Conservation (phyloP, 352 stramenopile genomes). For the Blastocystis sp. region DNA sequence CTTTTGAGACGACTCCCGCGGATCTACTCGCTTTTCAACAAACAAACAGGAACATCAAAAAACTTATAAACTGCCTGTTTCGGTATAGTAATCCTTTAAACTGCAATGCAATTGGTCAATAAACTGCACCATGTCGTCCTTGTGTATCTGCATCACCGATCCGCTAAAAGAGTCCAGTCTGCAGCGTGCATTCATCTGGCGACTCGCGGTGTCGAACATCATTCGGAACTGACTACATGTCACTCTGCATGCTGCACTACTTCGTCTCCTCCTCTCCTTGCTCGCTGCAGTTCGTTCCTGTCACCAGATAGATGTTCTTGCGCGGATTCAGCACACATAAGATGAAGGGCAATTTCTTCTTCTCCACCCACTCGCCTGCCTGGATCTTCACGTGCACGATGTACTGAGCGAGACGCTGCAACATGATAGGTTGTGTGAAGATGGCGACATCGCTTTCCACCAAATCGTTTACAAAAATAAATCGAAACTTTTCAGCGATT, state of each 20-base stretch:
- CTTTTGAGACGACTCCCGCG: background rate
- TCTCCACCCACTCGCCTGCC: background rate
- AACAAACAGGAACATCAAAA: background rate
- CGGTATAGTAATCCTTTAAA: slow-evolving; percentile 13
- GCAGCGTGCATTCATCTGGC: slow-evolving; percentile 30
- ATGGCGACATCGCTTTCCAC: slow-evolving; percentile 14
- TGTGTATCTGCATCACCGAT: slow-evolving; percentile 52
- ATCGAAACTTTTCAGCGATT: slow-evolving; percentile 40
- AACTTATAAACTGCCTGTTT: background rate
- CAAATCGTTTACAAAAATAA: slow-evolving; percentile 32
- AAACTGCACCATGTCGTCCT: slow-evolving; percentile 46
- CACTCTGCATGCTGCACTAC: background rate
- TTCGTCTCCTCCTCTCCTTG: slow-evolving; percentile 46
- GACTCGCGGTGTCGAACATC: slow-evolving; percentile 3
- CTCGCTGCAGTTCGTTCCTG: slow-evolving; percentile 2
- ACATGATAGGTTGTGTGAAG: slow-evolving; percentile 47
- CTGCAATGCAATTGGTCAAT: slow-evolving; percentile 49
- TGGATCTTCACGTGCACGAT: slow-evolving; percentile 42
- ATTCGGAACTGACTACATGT: slow-evolving; percentile 24
- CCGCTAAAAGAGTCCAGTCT: slow-evolving; percentile 55
- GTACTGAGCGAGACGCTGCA: slow-evolving; percentile 30
- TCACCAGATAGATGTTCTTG: slow-evolving; percentile 10
- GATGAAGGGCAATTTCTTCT: background rate
- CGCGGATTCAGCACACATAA: slow-evolving; percentile 42
- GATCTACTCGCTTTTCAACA: background rate